Base-by-base conservation (phyloP, 805 yeast genomes). In the Ogataea salicorniae region DNA sequence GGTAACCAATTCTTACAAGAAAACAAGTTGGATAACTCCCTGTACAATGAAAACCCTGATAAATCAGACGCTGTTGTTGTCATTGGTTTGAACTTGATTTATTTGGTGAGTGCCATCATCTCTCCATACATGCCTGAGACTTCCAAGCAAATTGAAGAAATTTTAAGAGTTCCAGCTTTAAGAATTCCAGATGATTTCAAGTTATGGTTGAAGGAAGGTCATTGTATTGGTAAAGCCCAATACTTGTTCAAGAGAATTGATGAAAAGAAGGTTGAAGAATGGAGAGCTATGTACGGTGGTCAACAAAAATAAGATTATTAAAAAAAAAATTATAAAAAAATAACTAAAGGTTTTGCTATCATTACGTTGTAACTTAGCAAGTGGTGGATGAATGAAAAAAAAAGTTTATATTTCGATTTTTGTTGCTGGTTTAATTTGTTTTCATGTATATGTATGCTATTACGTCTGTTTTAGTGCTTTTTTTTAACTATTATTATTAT, bases 1-100 rank as follows among this genome's bases (percentile, higher is more conserved):
- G 99, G 99, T 69, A 94, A 94, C 71, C 86, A 77, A 67, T 94
- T 92, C 77, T 77, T 94, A 66, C 99, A 94, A 72, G 99, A 92
- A 44, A 90, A 91, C 73, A 91, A 91, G 71, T 77, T 94, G 60
- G 98, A 92, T 69, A 94, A 94, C 76, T 74, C 87, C 9, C 74
- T 91, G 55, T 88, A 82, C 68, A 79, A 81, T 47, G 80, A 88
- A 61, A 65, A 70, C 42, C 95, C 97, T 39, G 87, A 77, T 34
- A 81, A 80, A 60, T 80, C 96, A 14, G 97, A 90, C 62, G 96
- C 96, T 3, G 96, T 92, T 45, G 87, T 94, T 47, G 96, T 87
- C 54, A 85, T 88, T 45, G 97, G 95, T 50, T 74, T 94, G 66
- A 94, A 92, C 71, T 74, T 92, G 63, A 81, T 92, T 43, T 91